Evolutionary conservation across 2,329 filamentous ascomycete species (phyloP).

Genomic region (Polytolypa hystricis): DNA sequence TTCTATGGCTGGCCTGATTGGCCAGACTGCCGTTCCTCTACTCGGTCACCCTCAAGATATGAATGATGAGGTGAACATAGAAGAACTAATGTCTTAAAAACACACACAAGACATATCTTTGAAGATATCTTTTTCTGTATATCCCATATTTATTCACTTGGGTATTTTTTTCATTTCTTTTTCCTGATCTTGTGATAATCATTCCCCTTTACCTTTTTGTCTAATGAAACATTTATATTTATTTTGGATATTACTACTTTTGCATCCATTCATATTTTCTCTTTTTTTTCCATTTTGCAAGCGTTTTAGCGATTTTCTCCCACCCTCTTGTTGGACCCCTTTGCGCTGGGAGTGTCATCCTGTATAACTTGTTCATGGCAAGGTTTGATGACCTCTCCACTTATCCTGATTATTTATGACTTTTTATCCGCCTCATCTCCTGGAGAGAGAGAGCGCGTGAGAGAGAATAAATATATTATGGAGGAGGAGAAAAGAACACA

Average conservation of each 20-base stretch:
- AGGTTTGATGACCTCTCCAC: too few relatives aligned
- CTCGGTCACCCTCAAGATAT: constrained; percentile 10
- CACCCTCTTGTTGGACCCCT: too few relatives aligned
- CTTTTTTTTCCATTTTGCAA: neutral
- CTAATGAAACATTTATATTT: neutral
- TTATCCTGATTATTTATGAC: neutral
- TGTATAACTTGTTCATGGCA: too few relatives aligned
- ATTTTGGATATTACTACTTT: neutral
- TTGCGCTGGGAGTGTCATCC: too few relatives aligned
- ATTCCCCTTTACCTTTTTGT: neutral
- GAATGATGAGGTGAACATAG: constrained; percentile 15
- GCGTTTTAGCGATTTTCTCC: neutral
- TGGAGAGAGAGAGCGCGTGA: neutral
- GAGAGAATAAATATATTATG: neutral
- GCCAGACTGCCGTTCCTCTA: constrained; percentile 11
- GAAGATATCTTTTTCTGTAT: neutral
- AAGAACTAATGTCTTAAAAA: constrained; percentile 17
- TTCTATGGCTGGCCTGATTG: constrained; percentile 8
- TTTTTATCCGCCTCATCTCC: neutral
- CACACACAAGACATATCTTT: neutral
- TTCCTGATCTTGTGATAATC: neutral
- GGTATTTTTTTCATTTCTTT: neutral
- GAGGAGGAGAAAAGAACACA: neutral
- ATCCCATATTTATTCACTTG: neutral
- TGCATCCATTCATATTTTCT: neutral